A percentile compares a stretch with the other conserved stretches of the same genome.
Evolutionary conservation across 139 green algal species (phyloP).

Genomic region (Tetraselmis chui): DNA sequence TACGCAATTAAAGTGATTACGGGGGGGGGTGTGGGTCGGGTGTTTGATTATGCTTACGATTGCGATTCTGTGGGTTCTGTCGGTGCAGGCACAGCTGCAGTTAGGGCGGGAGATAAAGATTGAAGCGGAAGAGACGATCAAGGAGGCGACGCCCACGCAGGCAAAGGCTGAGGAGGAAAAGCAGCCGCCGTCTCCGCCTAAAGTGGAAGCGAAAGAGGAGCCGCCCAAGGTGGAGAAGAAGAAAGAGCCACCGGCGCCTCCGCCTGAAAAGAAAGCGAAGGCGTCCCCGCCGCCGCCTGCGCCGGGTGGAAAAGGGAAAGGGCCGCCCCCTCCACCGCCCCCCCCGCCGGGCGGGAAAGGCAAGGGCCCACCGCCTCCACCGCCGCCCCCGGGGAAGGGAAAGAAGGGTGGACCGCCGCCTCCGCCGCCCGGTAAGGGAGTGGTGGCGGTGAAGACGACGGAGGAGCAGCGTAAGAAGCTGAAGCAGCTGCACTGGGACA

Average conservation of each 20-base stretch:
- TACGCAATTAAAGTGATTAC: too few species aligned
- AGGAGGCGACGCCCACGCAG: neutral
- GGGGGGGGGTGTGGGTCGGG: too few species aligned
- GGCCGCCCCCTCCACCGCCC: slow-evolving; percentile 11
- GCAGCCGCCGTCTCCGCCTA: neutral
- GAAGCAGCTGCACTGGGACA: slow-evolving; percentile 84
- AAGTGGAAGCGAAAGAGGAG: too few species aligned
- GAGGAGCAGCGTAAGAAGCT: slow-evolving; percentile 47
- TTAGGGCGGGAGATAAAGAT: neutral
- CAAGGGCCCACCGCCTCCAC: slow-evolving; percentile 28
- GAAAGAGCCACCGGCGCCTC: neutral
- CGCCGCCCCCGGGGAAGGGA: slow-evolving; percentile 30
- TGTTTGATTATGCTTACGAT: too few species aligned
- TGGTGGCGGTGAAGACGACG: slow-evolving; percentile 21
- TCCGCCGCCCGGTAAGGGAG: slow-evolving; percentile 11
- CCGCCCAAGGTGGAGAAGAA: neutral
- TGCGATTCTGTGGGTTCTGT: too few species aligned
- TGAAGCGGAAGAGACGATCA: neutral
- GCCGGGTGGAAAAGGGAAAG: neutral
- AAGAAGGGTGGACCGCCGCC: slow-evolving; percentile 5
- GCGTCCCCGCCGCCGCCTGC: slow-evolving; percentile 28
- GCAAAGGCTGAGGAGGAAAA: too few species aligned
- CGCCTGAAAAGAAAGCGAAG: neutral
- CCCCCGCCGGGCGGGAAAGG: slow-evolving; percentile 26
- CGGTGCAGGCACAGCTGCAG: neutral